Conservation (phyloP, 768 basidiomycete species). For the Collybiopsis luxurians region DNA sequence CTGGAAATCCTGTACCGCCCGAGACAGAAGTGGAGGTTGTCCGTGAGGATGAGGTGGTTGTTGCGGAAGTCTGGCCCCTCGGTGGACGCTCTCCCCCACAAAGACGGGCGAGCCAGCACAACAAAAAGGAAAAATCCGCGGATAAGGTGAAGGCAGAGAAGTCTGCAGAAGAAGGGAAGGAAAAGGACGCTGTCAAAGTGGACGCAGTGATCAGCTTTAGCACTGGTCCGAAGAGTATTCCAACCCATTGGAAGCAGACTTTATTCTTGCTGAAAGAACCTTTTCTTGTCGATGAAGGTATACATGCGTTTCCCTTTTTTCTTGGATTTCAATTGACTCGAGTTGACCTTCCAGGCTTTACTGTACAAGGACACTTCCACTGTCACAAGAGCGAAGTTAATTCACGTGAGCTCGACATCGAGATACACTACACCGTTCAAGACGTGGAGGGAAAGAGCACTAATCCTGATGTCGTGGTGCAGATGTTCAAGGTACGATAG, state of each 20-base stretch:
- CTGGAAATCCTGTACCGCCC: constrained; percentile 50
- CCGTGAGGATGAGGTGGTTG: constrained; percentile 54
- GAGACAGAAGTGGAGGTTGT: constrained; percentile 52
- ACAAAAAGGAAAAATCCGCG: not conserved
- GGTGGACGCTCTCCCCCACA: constrained; percentile 62
- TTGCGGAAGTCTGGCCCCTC: constrained; percentile 82
- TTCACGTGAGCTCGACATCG: constrained; percentile 86
- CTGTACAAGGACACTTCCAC: constrained; percentile 77
- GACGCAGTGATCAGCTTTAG: constrained; percentile 69
- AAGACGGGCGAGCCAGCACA: constrained; percentile 50
- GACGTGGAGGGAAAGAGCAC: constrained; percentile 19
- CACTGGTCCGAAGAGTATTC: constrained; percentile 82
- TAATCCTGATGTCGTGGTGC: constrained; percentile 51
- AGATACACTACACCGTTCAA: constrained; percentile 61
- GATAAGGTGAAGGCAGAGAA: not conserved
- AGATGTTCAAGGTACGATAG: constrained; percentile 77
- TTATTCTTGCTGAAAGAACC: constrained; percentile 83
- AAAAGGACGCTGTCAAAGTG: constrained; percentile 18
- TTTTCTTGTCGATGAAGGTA: constrained; percentile 73
- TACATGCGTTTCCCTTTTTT: constrained; percentile 16
- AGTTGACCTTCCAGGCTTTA: constrained; percentile 48
- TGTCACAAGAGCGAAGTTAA: constrained; percentile 80
- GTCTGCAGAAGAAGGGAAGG: constrained; percentile 26
- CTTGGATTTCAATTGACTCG: not conserved
- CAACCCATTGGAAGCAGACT: constrained; percentile 98